Percentiles rank a stretch among this genome's conserved stretches.
These are phyloP conservation scores for Colletotrichum tropicale DNA, from an alignment of 2,329 filamentous ascomycete species.

Conservation along the genomic window DNA sequence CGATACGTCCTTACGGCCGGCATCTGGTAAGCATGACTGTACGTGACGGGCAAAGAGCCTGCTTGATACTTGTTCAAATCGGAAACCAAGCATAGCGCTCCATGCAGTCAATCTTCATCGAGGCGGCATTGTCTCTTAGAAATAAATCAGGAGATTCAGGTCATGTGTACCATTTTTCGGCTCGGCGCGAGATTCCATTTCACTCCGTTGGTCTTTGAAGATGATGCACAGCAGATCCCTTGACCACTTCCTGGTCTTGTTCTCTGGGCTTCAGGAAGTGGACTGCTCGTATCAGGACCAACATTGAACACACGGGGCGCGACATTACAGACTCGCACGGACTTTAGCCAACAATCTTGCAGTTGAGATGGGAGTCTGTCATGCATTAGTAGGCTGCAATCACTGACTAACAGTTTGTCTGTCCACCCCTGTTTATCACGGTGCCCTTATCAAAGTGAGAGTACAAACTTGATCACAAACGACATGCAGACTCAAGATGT, in stretches of 20 bases:
- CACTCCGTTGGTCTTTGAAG: background rate
- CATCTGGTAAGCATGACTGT: background rate
- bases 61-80: background rate
- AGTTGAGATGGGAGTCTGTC: background rate
- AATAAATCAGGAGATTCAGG: rapidly evolving
- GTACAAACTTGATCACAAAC: background rate
- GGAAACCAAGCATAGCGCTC: background rate
- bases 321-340: background rate
- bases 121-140: background rate
- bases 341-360: background rate
- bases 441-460: background rate
- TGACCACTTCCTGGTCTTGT: background rate
- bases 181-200: background rate
- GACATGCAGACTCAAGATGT: background rate
- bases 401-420: background rate
- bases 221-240: background rate
- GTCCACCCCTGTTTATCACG: background rate
- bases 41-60: rapidly evolving
- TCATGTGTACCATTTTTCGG: background rate
- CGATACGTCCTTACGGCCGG: background rate
- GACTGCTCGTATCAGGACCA: background rate
- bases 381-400: background rate
- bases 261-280: background rate
- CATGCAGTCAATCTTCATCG: background rate
- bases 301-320: background rate